Evolutionary conservation across 2,329 filamentous ascomycete species (phyloP), one percentile per base, ranked within the genome.

Genomic region (Scolecobasidium constrictum): DNA sequence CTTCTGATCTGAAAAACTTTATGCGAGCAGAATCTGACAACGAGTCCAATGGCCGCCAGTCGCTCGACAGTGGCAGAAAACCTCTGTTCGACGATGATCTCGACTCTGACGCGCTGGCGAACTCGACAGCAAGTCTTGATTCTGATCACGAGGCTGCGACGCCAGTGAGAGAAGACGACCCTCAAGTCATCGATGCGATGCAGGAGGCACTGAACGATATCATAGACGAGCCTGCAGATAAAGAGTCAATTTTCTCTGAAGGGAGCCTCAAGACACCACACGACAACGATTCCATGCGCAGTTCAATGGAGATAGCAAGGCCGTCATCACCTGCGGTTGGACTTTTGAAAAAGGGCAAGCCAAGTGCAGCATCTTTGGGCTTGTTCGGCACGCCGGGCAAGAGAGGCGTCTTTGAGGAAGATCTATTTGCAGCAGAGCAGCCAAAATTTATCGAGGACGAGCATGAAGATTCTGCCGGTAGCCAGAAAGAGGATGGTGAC

Each of bases 341-440:
- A 35, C 54, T 51, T 15, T 22, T 69, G 43, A 71, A 62, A 42
- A 56, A 60, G 16, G 73, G 78, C 20, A 94, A 83, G 60, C 88
- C 87, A 18, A 98, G 85, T 56, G 78, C 98, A 49, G 83, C 90
- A 9, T 95, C 92, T 0, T 66, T 98, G 3, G 92, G 92, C 0
- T 74, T 98, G 4, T 86, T 98, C 2, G 93, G 86, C 46, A 81
- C 83, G 4, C 84, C 86, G 12, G 86, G 85, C 13, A 81, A 86
- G 17, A 87, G 88, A 46, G 88, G 90, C 1, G 92, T 98, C 2
- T 98, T 98, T 59, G 78, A 94, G 50, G 85, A 96, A 56, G 86
- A 96, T 56, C 74, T 98, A 4, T 96, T 95, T 57, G 83, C 80
- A 2, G 90, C 96, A 49, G 86, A 94, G 55, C 78, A 94, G 54